phyloP scores from a whole-genome alignment of 2,329 filamentous ascomycete genomes.

The Graphilbum fragrans region DNA sequence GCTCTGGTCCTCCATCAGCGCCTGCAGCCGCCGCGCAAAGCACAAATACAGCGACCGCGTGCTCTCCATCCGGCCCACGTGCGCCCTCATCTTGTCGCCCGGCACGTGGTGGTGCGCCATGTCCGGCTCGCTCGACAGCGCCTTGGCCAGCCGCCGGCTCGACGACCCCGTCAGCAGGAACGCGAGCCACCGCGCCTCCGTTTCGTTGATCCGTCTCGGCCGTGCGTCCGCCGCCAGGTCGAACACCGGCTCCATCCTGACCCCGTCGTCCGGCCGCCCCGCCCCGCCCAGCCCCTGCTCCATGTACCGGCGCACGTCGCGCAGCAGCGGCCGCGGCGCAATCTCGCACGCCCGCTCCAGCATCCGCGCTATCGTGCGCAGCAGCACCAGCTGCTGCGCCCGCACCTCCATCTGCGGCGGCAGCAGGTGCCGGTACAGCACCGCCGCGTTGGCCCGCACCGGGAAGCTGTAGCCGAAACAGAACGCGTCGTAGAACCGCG shows the following conservation, averaged over 20 bases:
- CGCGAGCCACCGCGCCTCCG: slow-evolving; percentile 21
- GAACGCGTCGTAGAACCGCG: slow-evolving; percentile 8
- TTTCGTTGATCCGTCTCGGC: slow-evolving; percentile 10
- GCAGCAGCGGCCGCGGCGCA: slow-evolving; percentile 18
- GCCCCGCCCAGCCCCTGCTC: slow-evolving; percentile 3
- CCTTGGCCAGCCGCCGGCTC: slow-evolving; percentile 12
- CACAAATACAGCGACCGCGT: slow-evolving; percentile 17
- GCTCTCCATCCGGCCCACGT: slow-evolving; percentile 3
- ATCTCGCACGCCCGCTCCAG: slow-evolving; percentile 13
- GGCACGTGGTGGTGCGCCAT: neutral
- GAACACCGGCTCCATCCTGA: neutral
- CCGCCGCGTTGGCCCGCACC: neutral
- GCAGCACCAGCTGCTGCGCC: slow-evolving; percentile 15
- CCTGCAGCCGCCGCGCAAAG: slow-evolving; percentile 20
- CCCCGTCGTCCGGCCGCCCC: neutral
- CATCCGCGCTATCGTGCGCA: slow-evolving; percentile 12
- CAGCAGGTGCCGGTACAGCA: slow-evolving; percentile 2
- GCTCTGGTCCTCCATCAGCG: slow-evolving; percentile 18
- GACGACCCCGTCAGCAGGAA: slow-evolving; percentile 17
- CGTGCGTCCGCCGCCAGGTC: neutral
- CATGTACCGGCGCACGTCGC: slow-evolving; percentile 8
- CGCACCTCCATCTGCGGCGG: slow-evolving; percentile 14
- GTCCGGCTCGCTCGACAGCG: slow-evolving; percentile 4
- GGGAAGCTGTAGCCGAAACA: slow-evolving; percentile 7
- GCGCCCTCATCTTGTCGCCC: neutral